These are phyloP conservation scores for Piloderma croceum DNA, from an alignment of 768 basidiomycete genomes.

Conservation along the genomic window DNA sequence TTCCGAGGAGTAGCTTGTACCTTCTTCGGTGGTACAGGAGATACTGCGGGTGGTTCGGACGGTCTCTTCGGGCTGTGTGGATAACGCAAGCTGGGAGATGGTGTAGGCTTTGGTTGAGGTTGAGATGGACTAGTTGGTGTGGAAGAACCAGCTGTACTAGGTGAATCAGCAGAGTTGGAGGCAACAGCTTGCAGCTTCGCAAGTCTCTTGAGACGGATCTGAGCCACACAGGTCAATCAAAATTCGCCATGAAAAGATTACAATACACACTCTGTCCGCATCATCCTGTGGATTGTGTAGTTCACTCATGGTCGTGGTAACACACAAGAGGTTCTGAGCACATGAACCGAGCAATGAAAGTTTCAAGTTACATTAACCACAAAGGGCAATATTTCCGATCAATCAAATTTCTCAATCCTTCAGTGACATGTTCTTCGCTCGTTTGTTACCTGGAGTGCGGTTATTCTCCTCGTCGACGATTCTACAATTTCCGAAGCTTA, in stretches of 20 bases:
- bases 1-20: conserved; percentile 28
- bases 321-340: conserved; percentile 17
- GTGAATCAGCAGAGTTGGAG: conserved; percentile 34
- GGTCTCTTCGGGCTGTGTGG: conserved; percentile 22
- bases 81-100: conserved; percentile 18
- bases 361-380: no score
- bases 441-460: conserved; percentile 10
- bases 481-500: conserved; percentile 65
- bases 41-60: conserved; percentile 23
- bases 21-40: conserved; percentile 42
- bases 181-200: conserved; percentile 65
- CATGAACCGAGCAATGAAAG: conserved; percentile 6
- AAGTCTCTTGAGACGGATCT: conserved; percentile 92
- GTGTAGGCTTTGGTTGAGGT: conserved; percentile 32
- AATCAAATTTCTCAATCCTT: background rate
- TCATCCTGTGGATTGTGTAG: conserved; percentile 59
- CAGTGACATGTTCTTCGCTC: conserved; percentile 25
- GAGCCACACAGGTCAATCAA: conserved; percentile 4
- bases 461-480: conserved; percentile 56
- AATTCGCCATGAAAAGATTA: background rate
- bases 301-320: conserved; percentile 22
- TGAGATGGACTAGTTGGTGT: conserved; percentile 26
- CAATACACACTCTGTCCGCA: conserved; percentile 64
- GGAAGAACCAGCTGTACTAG: conserved; percentile 25
- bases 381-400: background rate